Conservation (phyloP, 768 basidiomycete species). For the Pulveroboletus sp. region DNA sequence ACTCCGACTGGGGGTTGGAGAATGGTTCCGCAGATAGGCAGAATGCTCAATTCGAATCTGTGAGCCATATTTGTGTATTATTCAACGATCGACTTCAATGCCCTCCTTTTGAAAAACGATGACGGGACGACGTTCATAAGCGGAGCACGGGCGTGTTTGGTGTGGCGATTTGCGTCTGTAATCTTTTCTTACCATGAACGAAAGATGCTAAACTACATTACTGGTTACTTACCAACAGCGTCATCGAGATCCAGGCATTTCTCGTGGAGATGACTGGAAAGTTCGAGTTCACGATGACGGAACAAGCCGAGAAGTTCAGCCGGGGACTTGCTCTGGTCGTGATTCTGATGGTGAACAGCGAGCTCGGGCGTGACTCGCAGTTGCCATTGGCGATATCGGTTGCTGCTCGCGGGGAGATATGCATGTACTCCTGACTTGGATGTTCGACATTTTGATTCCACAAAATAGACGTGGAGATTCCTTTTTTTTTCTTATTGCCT, state of each 20-base stretch:
- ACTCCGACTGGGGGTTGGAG: constrained; percentile 25
- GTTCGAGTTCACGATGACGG: constrained; percentile 46
- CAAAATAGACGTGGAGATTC: too few species aligned
- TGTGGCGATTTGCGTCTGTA: constrained; percentile 33
- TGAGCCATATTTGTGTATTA: constrained; percentile 2
- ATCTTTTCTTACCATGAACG: not conserved
- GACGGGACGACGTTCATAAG: constrained; percentile 28
- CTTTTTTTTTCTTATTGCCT: too few species aligned
- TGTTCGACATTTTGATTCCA: too few species aligned
- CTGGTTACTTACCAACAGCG: constrained; percentile 17
- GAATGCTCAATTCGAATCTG: constrained; percentile 26
- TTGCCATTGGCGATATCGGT: constrained; percentile 31
- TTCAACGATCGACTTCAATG: not conserved
- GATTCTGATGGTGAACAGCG: constrained; percentile 34
- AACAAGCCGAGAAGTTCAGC: constrained; percentile 25
- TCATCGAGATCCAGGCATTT: constrained; percentile 56
- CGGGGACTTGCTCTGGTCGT: constrained; percentile 31
- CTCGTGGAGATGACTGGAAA: constrained; percentile 49
- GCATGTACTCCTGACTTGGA: too few species aligned
- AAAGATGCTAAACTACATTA: not conserved
- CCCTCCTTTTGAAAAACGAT: not conserved
- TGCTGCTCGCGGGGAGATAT: not conserved
- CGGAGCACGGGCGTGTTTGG: constrained; percentile 25
- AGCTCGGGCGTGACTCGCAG: constrained; percentile 29
- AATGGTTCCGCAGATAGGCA: constrained; percentile 15